phyloP scores from a whole-genome alignment of 2,329 filamentous ascomycete genomes.

The Beauveria pseudobassiana region DNA sequence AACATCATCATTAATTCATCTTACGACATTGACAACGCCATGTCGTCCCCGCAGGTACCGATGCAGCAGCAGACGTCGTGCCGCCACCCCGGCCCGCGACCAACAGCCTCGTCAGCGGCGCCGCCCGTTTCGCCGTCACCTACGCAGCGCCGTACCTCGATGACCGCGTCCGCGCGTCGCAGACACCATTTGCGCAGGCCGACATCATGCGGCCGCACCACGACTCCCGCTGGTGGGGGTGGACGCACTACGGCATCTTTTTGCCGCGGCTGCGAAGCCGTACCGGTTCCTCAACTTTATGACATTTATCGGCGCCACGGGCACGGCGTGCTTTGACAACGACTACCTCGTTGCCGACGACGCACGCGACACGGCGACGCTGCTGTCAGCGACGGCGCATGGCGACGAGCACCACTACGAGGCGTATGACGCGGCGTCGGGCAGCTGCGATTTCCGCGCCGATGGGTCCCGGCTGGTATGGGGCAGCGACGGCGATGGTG shows the following conservation, averaged over 20 bases:
- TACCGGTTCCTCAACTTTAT: background rate
- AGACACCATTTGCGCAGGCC: background rate
- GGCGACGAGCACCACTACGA: background rate
- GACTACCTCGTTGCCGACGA: background rate
- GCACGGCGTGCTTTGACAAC: background rate
- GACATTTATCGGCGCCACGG: background rate
- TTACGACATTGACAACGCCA: background rate
- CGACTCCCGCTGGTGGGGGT: background rate
- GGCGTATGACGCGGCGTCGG: background rate
- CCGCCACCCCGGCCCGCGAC: background rate
- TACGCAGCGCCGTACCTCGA: background rate
- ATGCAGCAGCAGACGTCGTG: background rate
- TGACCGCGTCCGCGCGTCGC: background rate
- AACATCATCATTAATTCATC: background rate
- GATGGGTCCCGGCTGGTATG: background rate
- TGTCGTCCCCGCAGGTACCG: background rate
- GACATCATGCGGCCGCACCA: background rate
- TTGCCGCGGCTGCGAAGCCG: background rate
- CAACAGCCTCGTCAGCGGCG: background rate
- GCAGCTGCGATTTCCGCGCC: background rate
- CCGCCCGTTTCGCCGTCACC: background rate
- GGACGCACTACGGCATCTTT: background rate
- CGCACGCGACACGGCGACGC: background rate
- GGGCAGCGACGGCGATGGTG: background rate
- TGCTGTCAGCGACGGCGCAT: background rate